These are phyloP conservation scores for Aegilops bicornis DNA, from an alignment of 176 grass and related monocot species.

Conservation along the genomic window DNA sequence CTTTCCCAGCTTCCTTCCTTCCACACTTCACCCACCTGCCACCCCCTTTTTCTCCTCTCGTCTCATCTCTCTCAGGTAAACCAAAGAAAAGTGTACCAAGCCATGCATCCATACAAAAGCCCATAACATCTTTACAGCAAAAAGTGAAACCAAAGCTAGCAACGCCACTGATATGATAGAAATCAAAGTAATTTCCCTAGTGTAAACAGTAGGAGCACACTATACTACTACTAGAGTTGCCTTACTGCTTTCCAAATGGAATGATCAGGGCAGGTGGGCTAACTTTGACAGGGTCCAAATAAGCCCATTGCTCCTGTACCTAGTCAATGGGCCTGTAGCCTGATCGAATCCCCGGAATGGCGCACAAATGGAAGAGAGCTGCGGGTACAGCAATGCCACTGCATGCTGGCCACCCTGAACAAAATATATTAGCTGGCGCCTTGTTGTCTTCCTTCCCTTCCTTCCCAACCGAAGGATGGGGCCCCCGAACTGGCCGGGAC, in stretches of 20 bases:
- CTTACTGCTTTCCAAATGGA: slow-evolving; percentile 18
- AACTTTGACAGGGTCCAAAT: neutral
- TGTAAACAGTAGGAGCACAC: neutral
- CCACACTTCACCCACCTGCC: neutral
- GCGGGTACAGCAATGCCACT: slow-evolving; percentile 7
- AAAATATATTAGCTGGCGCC: slow-evolving; percentile 40
- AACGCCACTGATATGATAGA: neutral
- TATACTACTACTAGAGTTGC: neutral
- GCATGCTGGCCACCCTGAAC: slow-evolving; percentile 14
- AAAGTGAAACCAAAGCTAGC: neutral
- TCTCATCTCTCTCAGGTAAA: neutral
- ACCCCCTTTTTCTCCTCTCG: neutral
- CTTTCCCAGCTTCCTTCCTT: neutral
- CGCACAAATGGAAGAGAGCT: slow-evolving; percentile 43
- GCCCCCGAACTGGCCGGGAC: neutral
- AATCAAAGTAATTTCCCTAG: neutral
- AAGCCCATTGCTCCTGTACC: neutral
- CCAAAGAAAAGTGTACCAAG: neutral
- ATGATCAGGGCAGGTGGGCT: neutral
- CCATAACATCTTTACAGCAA: neutral
- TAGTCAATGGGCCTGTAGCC: slow-evolving; percentile 16
- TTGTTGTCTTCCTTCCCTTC: slow-evolving; percentile 37
- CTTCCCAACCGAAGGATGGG: slow-evolving; percentile 25
- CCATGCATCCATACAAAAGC: neutral
- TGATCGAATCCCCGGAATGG: neutral